Evolutionary conservation across 192 early-diverging fungal genomes (phyloP).

Genomic region (Backusella morwellensis): DNA sequence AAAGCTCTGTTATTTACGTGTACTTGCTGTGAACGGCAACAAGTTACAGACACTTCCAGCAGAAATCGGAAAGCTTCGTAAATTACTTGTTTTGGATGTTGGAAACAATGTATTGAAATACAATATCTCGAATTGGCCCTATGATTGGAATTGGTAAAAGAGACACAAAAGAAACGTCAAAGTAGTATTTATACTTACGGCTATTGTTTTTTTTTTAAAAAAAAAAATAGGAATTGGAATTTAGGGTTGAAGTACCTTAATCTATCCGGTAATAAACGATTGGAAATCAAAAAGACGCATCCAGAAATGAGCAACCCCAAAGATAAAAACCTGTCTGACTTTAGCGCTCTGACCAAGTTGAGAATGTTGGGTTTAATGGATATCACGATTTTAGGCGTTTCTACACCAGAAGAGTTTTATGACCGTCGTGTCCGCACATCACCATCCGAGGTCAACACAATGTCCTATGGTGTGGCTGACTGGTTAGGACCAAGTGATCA

Average conservation of each 20-base stretch:
- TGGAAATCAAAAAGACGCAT: conserved; percentile 74
- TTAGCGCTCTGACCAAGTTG: conserved; percentile 71
- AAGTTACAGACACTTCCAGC: conserved; percentile 87
- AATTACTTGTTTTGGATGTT: conserved; percentile 76
- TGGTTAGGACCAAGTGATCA: conserved; percentile 67
- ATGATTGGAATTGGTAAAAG: conserved; percentile 90
- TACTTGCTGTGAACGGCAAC: conserved; percentile 87
- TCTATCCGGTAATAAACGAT: conserved; percentile 85
- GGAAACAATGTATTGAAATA: conserved; percentile 89
- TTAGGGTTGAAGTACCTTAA: conserved; percentile 87
- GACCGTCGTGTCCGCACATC: conserved; percentile 84
- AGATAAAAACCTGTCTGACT: conserved; percentile 64
- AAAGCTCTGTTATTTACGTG: conserved; percentile 64
- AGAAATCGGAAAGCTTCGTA: conserved; percentile 82
- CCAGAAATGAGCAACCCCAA: conserved; percentile 19
- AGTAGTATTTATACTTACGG: not conserved
- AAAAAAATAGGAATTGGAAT: conserved; percentile 79
- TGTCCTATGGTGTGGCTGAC: conserved; percentile 88
- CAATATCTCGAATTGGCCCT: conserved; percentile 93
- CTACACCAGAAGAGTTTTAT: conserved; percentile 77
- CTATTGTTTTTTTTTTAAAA: too few relatives aligned
- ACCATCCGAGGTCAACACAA: conserved; percentile 72
- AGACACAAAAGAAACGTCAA: not conserved
- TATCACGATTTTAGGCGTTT: conserved; percentile 72
- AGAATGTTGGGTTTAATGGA: conserved; percentile 86